Percentiles rank a stretch among this genome's conserved stretches.
Conservation (phyloP, 1,139 yeast species). For the Pichia sp. region DNA sequence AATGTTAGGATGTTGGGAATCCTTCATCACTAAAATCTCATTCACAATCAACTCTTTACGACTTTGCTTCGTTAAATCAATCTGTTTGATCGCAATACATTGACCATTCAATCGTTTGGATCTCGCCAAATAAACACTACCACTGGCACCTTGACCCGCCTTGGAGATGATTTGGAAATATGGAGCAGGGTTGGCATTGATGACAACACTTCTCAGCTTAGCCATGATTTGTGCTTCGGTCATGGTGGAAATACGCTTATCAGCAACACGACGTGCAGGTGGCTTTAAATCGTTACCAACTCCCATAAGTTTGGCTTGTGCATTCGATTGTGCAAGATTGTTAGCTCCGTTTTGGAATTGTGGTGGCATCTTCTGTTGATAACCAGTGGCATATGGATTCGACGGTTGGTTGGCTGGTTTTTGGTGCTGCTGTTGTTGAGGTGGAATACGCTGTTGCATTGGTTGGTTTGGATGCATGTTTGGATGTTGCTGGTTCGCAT, state of each 20-base stretch:
- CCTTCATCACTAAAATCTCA: conserved; percentile 95
- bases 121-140: conserved; percentile 89
- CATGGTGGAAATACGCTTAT: conserved; percentile 68
- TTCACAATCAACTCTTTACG: conserved; percentile 92
- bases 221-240: conserved; percentile 86
- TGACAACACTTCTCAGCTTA: conserved; percentile 80
- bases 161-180: conserved; percentile 85
- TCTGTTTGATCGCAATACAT: conserved; percentile 88
- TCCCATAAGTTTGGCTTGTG: conserved; percentile 18
- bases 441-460: conserved; percentile 33
- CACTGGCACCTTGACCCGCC: conserved; percentile 99
- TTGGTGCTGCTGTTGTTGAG: conserved; percentile 31
- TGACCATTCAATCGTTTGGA: conserved; percentile 51
- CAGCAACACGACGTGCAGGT: conserved; percentile 26
- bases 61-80: conserved; percentile 92
- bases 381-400: background rate
- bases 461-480: background rate
- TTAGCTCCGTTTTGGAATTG: conserved; percentile 1
- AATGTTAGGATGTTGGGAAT: conserved; percentile 86
- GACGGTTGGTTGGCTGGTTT: conserved; percentile 9
- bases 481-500: conserved; percentile 38
- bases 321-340: conserved; percentile 12
- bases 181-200: conserved; percentile 79
- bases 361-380: conserved; percentile 10
- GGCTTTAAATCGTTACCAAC: conserved; percentile 2